Conservation (phyloP, 1,284 basidiomycete species). For the Coriolopsis trogii region DNA sequence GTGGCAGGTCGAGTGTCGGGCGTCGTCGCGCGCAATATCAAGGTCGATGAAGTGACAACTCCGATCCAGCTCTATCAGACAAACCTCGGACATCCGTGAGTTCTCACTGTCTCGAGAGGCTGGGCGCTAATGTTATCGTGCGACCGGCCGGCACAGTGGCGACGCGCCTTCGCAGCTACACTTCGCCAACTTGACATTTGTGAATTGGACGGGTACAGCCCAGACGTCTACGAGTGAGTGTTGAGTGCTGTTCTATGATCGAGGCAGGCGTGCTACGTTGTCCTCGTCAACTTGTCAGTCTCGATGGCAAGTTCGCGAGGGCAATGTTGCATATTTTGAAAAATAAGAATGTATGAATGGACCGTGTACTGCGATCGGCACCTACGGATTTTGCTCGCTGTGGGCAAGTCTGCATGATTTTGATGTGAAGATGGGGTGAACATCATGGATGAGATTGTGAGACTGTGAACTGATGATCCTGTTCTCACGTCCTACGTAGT, state of each 20-base stretch:
- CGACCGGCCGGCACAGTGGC: conserved; percentile 38
- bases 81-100: conserved; percentile 52
- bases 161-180: conserved; percentile 52
- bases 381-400: neutral
- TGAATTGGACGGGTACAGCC: conserved; percentile 52
- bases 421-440: neutral
- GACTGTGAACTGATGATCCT: conserved; percentile 2
- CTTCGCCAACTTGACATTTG: conserved; percentile 51
- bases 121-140: neutral
- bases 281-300: no score
- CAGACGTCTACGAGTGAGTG: conserved; percentile 46
- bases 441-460: no score
- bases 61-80: conserved; percentile 57
- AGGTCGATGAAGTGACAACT: conserved; percentile 47
- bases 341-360: no score
- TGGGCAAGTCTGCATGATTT: neutral
- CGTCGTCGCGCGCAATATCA: conserved; percentile 49
- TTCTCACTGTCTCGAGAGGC: no score
- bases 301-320: no score
- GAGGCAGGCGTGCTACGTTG: no score
- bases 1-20: conserved; percentile 51
- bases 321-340: no score
- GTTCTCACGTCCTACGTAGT: conserved; percentile 39
- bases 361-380: no score
- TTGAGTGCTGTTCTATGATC: no score